Evolutionary conservation across 352 stramenopile genomes (phyloP).

Genomic region (Globisporangium paddicum): DNA sequence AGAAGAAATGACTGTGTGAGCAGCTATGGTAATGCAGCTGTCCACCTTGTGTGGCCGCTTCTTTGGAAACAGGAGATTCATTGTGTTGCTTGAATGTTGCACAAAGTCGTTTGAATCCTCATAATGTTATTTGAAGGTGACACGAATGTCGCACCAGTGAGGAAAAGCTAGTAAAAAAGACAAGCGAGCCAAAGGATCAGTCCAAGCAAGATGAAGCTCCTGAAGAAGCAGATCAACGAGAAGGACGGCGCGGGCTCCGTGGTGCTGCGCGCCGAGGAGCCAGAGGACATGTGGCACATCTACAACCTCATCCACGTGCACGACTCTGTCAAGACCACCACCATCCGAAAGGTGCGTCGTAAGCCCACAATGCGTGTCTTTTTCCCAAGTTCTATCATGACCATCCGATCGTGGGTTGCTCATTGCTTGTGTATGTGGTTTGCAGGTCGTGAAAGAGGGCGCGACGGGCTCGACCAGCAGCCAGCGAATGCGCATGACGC

Average conservation of each 20-base stretch:
- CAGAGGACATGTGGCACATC: constrained; percentile 98
- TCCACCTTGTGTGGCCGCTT: too few relatives aligned
- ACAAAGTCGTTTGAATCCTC: too few relatives aligned
- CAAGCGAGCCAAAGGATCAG: too few relatives aligned
- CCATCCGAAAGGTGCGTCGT: constrained; percentile 92
- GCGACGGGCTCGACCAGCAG: constrained; percentile 94
- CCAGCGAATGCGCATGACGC: constrained; percentile 92
- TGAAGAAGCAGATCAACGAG: constrained; percentile 90
- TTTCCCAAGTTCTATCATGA: too few relatives aligned
- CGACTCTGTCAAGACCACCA: constrained; percentile 96
- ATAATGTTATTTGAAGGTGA: not conserved
- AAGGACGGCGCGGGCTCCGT: constrained; percentile 95
- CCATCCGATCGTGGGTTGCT: not conserved
- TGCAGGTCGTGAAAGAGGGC: constrained; percentile 92
- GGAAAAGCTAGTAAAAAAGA: too few relatives aligned
- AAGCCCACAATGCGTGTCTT: not conserved
- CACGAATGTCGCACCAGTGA: not conserved
- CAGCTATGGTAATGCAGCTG: not conserved
- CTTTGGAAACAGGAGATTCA: too few relatives aligned
- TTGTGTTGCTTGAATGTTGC: too few relatives aligned
- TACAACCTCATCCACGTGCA: constrained; percentile 97
- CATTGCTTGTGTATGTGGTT: constrained; percentile 1
- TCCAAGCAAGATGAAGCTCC: constrained; percentile 90
- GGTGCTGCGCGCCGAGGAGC: constrained; percentile 91
- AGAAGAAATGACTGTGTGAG: not conserved